Base-by-base conservation (phyloP, 2,329 filamentous ascomycete species). In the Xylaria sp. region DNA sequence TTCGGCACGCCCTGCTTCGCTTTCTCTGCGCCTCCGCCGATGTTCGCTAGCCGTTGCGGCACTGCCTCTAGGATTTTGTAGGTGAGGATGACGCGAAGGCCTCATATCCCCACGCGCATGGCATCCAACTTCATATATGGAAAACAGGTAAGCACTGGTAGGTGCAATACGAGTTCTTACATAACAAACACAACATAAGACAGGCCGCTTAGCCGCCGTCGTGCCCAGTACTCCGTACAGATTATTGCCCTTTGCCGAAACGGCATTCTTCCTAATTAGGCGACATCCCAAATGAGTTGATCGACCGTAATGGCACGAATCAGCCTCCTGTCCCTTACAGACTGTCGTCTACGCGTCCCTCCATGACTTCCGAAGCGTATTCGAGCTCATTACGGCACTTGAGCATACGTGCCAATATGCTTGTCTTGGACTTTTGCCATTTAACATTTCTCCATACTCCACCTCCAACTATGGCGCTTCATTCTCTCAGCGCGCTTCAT, bases 211-310 rank as follows among this genome's bases (percentile, higher is more conserved):
- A 34, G 29, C 29, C 29, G 29, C 11, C 11, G 24, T 6, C 11
- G 24, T 11, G 5, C 5, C 5, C 6, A 26, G 24, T 34, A 34
- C 29, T 34, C 5, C 22, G 9, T 44, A 26, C 41, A 41, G 50
- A 39, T 46, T 21, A 50, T 54, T n/a, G n/a, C n/a, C 43, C 47
- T 60, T 54, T 60, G 57, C 60, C 54, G 57, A 49, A 44, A 50
- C 54, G 45, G 58, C 57, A 60, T 62, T 53, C 53, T 59, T 52
- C 45, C 57, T 62, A 56, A 60, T 61, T 61, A 63, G 63, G 57
- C 60, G 57, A 50, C 53, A 58, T 63, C 58, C 53, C 60, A 61
- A 61, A 63, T 63, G 61, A 64, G 57, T 57, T 61, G 62, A 49
- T 59, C 62, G 57, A 61, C 59, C 46, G 44, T 48, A 54, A 57